phyloP scores from a whole-genome alignment of 139 green algal species.

The Pseudopediastrum boryanum region DNA sequence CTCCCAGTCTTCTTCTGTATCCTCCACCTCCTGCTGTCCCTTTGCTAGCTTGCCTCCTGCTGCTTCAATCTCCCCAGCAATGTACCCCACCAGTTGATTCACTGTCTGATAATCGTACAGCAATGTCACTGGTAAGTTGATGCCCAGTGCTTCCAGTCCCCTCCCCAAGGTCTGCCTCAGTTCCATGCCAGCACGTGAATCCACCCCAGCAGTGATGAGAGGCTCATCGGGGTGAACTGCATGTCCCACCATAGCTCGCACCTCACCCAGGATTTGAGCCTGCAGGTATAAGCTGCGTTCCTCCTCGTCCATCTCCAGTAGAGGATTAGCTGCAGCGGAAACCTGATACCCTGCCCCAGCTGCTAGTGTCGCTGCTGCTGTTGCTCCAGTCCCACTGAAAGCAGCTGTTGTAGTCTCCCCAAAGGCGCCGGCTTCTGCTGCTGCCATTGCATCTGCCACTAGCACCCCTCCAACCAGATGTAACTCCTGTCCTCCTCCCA shows the following conservation, averaged over 20 bases:
- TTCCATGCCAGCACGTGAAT: constrained; percentile 78
- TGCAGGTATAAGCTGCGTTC: constrained; percentile 71
- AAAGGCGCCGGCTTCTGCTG: neutral
- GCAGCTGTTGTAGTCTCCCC: neutral
- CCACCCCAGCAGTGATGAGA: constrained; percentile 82
- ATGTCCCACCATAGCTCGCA: constrained; percentile 53
- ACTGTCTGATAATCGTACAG: constrained; percentile 79
- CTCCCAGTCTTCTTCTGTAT: constrained; percentile 18
- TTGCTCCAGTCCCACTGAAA: neutral
- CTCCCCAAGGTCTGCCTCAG: constrained; percentile 56
- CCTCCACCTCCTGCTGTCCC: neutral
- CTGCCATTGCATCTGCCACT: constrained; percentile 15
- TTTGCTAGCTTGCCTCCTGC: neutral
- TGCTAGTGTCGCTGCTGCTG: constrained; percentile 10
- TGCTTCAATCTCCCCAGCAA: constrained; percentile 23
- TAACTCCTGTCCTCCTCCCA: neutral
- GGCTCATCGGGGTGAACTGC: constrained; percentile 51
- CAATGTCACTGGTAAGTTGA: constrained; percentile 78
- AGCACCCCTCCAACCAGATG: constrained; percentile 5
- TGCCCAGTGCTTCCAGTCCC: constrained; percentile 40
- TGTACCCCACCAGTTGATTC: constrained; percentile 36
- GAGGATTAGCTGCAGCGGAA: constrained; percentile 45
- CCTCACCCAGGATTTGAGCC: constrained; percentile 73
- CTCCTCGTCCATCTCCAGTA: constrained; percentile 65
- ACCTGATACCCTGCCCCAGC: constrained; percentile 15